Evolutionary conservation across 306 rosid genomes (phyloP).

Genomic region (Boehmeria nivea): DNA sequence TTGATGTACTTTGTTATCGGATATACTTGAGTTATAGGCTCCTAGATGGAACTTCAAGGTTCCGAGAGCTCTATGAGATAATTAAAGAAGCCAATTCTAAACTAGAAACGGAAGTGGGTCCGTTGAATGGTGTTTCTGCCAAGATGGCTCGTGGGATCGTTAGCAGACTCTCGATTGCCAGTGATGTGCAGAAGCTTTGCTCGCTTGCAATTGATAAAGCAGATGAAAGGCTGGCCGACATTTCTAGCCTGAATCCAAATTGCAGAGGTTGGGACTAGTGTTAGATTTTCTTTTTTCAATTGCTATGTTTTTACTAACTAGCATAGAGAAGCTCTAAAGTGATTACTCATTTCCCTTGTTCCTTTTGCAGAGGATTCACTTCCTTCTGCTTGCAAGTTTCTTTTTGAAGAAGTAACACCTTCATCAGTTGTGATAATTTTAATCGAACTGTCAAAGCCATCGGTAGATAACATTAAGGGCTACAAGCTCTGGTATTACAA

Average conservation of each 20-base stretch:
- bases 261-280: constrained; percentile 56
- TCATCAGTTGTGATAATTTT: constrained; percentile 77
- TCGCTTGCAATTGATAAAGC: constrained; percentile 84
- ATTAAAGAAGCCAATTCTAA: constrained; percentile 80
- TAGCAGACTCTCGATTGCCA: constrained; percentile 88
- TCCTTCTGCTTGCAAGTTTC: constrained; percentile 98
- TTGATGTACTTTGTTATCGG: constrained; percentile 82
- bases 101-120: constrained; percentile 89
- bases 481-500: constrained; percentile 95
- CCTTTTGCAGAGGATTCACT: constrained; percentile 77
- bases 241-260: constrained; percentile 49
- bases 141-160: constrained; percentile 97
- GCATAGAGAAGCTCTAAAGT: constrained; percentile 14
- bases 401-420: constrained; percentile 80
- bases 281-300: constrained; percentile 13
- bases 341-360: constrained; percentile 23
- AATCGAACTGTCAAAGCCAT: constrained; percentile 59
- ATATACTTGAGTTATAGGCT: constrained; percentile 92
- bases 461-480: constrained; percentile 57
- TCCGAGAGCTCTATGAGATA: constrained; percentile 74
- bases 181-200: constrained; percentile 84
- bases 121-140: constrained; percentile 77
- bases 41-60: constrained; percentile 70
- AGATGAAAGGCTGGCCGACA: constrained; percentile 67
- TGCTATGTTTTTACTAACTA: constrained; percentile 8